Conservation (phyloP, 768 basidiomycete genomes). For the Chiua virens region DNA sequence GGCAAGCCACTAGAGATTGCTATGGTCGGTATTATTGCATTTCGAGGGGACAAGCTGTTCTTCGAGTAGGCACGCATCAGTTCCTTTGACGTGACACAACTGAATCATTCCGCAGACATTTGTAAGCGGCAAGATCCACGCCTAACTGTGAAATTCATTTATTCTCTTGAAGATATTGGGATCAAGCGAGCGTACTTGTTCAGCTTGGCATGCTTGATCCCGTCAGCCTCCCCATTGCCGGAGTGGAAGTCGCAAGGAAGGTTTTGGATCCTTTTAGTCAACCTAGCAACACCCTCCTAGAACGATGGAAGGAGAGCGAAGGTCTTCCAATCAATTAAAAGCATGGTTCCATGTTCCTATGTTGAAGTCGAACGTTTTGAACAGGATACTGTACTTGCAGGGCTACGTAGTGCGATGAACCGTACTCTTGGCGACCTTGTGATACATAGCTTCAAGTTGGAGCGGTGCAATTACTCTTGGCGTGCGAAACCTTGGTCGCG, state of each 20-base stretch:
- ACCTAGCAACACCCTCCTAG: conserved; percentile 39
- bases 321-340: conserved; percentile 31
- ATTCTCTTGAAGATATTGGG: conserved; percentile 41
- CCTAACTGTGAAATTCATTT: no score
- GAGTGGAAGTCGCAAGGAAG: conserved; percentile 41
- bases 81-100: not conserved
- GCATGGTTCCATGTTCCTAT: not conserved
- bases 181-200: conserved; percentile 46
- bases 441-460: no score
- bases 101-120: conserved; percentile 10
- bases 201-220: conserved; percentile 42
- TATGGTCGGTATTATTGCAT: conserved; percentile 44
- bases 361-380: no score
- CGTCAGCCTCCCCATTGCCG: conserved; percentile 35
- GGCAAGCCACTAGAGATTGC: conserved; percentile 42
- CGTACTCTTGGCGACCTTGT: no score
- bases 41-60: conserved; percentile 49
- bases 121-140: conserved; percentile 18
- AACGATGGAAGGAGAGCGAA: conserved; percentile 38
- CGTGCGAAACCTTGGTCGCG: conserved; percentile 17
- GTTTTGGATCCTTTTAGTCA: conserved; percentile 42
- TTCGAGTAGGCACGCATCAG: conserved; percentile 37
- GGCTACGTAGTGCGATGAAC: no score
- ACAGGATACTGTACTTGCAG: no score
- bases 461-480: conserved; percentile 1